These are phyloP conservation scores for Flueggea neowawraea DNA, from an alignment of 441 rosid genomes.

Conservation along the genomic window DNA sequence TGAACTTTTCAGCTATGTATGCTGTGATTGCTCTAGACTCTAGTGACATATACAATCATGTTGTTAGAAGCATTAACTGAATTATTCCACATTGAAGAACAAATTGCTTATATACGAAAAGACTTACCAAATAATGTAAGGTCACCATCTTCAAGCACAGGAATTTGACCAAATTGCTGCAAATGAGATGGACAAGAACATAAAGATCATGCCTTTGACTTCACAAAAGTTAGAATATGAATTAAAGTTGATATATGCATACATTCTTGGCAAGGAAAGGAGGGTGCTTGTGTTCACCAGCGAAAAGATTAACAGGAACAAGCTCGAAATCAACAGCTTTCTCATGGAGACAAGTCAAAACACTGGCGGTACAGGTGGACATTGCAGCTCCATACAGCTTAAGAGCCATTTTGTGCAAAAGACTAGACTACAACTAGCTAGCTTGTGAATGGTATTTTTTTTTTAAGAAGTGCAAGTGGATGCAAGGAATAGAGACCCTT, in stretches of 20 bases:
- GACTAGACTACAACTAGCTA: background rate
- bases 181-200: background rate
- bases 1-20: conserved; percentile 57
- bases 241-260: background rate
- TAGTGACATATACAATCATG: conserved; percentile 5
- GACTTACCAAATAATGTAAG: conserved; percentile 61
- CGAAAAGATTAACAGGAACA: conserved; percentile 48
- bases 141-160: conserved; percentile 74
- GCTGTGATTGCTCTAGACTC: conserved; percentile 78
- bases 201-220: background rate
- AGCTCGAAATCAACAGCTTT: conserved; percentile 61
- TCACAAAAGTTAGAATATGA: too few relatives aligned
- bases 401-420: conserved; percentile 31
- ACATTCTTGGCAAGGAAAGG: conserved; percentile 61
- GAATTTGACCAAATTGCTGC: conserved; percentile 83
- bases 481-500: too few relatives aligned
- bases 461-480: too few relatives aligned
- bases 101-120: background rate
- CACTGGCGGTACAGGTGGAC: conserved; percentile 61
- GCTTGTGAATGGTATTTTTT: too few relatives aligned
- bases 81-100: too few relatives aligned
- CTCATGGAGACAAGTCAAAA: conserved; percentile 58
- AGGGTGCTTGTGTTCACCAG: conserved; percentile 57
- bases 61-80: too few relatives aligned
- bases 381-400: conserved; percentile 53